Conservation (phyloP, 306 rosid species). For the Cucumis sativus region Cucumber_9930_V3 NC_026658.2:26002501-26003000, state of each 20-base stretch:
- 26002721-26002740: not conserved
- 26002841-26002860: not conserved
- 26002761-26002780: not conserved
- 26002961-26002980: not conserved
- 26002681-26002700: not conserved
- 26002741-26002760: not conserved
- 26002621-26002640: not conserved
- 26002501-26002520: not conserved
- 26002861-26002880: not conserved
- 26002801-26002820: not conserved
- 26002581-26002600: not conserved
- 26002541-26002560: not conserved
- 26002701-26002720: not conserved
- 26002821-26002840: not conserved
- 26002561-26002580: not conserved
- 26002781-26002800: not conserved
- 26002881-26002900: not conserved
- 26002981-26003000: no score
- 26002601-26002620: not conserved
- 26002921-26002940: not conserved
- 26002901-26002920: not conserved
- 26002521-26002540: not conserved
- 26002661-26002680: not conserved
- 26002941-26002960: not conserved
- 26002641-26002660: not conserved